Base-by-base conservation (phyloP, 2,329 filamentous ascomycete species). In the Pezicula neosporulosa region DNA sequence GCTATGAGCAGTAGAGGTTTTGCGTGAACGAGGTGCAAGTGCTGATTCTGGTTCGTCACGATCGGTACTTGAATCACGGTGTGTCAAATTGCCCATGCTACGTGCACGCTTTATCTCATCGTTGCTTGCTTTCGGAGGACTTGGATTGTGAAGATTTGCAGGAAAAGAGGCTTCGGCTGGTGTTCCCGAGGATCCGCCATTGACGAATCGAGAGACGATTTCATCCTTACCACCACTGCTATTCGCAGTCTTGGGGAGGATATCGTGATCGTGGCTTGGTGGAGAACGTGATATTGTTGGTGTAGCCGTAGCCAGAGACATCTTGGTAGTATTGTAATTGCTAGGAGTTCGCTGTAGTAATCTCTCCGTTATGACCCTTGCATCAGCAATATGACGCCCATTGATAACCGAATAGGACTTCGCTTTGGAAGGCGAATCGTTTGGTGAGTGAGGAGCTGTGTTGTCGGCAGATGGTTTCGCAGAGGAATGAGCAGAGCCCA, bases 301-400 rank as follows among this genome's bases (percentile, higher is more conserved):
- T 15, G 69, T 68, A 4, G 77, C 80, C 1, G 75, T 77, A 9
- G 75, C 79, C 2, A 75, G 71, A 7, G 83, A 85, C 77, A 87
- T 86, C 63, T 84, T 64, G 6, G 77, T 37, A 83, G 84, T 80
- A 3, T 80, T 78, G 55, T 80, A 76, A 55, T 82, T 76, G 5
- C 83, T 83, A 0, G 82, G 77, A 9, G 76, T 82, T 58, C 86
- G 78, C 62, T 86, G 80, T 2, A 90, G 74, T 36, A 89, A 69
- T 52, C 84, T 77, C 28, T 85, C 84, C 6, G 86, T 89, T 47
- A 89, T 78, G 54, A 85, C 81, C 60, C 84, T 81, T 54, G 82
- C 85, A 61, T 85, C 83, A 35, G 76, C 72, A 13, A 70, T 72
- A 52, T 75, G 68, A 51, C 70, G 72, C 37, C 73, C 69, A 21